Evolutionary conservation across 345 rosid species (phyloP).

Genomic region (Citrus maxima): DNA sequence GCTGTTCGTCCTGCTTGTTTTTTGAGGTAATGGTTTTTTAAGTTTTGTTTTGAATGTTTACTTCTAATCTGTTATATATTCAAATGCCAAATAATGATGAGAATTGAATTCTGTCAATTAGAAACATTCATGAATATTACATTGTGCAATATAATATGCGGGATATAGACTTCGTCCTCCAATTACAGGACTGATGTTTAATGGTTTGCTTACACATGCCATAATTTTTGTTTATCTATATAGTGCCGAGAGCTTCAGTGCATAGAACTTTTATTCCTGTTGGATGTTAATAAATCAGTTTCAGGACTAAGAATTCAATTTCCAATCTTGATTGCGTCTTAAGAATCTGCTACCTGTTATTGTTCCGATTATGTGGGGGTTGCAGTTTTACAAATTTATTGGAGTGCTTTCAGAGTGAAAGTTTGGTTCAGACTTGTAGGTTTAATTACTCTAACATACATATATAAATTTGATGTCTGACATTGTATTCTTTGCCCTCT

Average conservation of each 20-base stretch:
- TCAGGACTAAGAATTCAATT: background rate
- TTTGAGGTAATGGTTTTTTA: conserved; percentile 63
- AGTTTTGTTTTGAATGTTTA: background rate
- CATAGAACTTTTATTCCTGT: background rate
- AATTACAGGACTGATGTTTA: background rate
- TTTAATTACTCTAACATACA: background rate
- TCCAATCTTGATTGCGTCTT: background rate
- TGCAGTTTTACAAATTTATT: background rate
- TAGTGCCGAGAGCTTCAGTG: background rate
- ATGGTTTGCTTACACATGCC: background rate
- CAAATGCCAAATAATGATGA: background rate
- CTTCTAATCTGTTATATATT: background rate
- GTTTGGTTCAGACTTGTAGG: background rate
- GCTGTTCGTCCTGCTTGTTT: conserved; percentile 80
- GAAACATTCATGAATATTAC: no score
- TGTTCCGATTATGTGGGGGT: background rate
- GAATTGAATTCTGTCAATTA: background rate
- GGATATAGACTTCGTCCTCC: background rate
- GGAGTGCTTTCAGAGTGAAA: background rate
- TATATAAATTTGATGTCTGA: background rate
- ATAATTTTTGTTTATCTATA: background rate
- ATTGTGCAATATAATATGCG: background rate
- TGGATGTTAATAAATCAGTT: background rate
- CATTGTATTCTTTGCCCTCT: background rate
- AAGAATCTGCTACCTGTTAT: background rate